phyloP scores from a whole-genome alignment of 2,329 filamentous ascomycete genomes.

The Magnaporthales sp. region DNA sequence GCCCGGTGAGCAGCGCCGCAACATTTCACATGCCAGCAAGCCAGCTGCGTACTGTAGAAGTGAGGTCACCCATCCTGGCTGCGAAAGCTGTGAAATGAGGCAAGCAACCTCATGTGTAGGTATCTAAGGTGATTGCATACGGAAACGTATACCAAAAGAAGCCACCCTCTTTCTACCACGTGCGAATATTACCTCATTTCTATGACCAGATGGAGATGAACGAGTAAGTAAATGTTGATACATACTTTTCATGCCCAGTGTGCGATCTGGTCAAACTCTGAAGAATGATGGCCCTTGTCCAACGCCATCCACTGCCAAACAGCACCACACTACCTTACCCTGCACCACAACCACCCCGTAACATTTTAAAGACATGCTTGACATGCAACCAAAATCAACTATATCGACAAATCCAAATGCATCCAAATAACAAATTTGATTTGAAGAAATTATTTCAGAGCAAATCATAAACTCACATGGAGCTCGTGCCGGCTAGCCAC shows the following conservation, averaged over 20 bases:
- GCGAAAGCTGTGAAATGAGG: neutral
- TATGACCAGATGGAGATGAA: neutral
- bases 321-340: neutral
- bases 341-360: neutral
- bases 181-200: neutral
- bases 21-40: neutral
- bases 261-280: no score
- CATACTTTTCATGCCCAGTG: neutral
- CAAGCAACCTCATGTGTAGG: neutral
- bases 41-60: neutral
- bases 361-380: no score
- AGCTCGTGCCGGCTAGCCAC: no score
- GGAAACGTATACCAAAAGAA: no score
- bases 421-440: no score
- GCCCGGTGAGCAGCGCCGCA: neutral
- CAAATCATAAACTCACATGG: neutral
- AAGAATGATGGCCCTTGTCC: no score
- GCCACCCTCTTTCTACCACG: neutral
- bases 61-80: neutral
- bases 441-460: no score
- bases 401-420: neutral
- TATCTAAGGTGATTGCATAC: no score
- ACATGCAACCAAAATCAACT: no score
- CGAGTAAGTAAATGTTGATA: neutral
- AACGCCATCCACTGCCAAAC: neutral